A percentile compares a stretch with the other conserved stretches of the same genome.
Evolutionary conservation across 768 basidiomycete genomes (phyloP).

Genomic region (Phaeolepiota aurea): DNA sequence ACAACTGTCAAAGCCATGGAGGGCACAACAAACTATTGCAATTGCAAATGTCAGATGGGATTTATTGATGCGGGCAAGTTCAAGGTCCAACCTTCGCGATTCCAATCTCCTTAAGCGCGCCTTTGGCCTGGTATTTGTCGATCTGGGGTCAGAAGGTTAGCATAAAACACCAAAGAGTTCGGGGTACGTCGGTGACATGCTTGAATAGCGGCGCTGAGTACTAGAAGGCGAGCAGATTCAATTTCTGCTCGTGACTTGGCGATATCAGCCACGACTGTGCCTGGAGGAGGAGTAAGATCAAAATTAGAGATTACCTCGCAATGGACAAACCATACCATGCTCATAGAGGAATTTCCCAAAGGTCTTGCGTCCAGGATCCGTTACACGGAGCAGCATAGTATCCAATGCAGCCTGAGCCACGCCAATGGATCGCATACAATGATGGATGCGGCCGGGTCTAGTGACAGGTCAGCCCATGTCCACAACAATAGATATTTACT

Average conservation of each 20-base stretch:
- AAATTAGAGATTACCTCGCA: background rate
- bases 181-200: too few species aligned
- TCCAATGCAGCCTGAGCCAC: constrained; percentile 80
- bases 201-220: constrained; percentile 87
- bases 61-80: too few species aligned
- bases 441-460: constrained; percentile 92
- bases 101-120: constrained; percentile 94
- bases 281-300: constrained; percentile 23
- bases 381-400: constrained; percentile 82
- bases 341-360: constrained; percentile 90
- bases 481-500: background rate
- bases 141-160: constrained; percentile 40
- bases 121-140: constrained; percentile 86
- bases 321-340: constrained; percentile 52
- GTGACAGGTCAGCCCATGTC: background rate
- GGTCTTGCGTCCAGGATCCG: constrained; percentile 86
- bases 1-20: constrained; percentile 81
- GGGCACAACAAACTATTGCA: constrained; percentile 83
- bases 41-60: background rate
- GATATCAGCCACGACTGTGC: constrained; percentile 84
- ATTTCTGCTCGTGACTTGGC: constrained; percentile 92
- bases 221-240: constrained; percentile 79
- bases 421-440: constrained; percentile 97
- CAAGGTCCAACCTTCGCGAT: constrained; percentile 73
- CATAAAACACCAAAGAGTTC: too few species aligned